Percentiles rank a stretch among this genome's conserved stretches.
Evolutionary conservation across 2,329 filamentous ascomycete genomes (phyloP).

Genomic region (Aspergillus pseudoglaucus): DNA sequence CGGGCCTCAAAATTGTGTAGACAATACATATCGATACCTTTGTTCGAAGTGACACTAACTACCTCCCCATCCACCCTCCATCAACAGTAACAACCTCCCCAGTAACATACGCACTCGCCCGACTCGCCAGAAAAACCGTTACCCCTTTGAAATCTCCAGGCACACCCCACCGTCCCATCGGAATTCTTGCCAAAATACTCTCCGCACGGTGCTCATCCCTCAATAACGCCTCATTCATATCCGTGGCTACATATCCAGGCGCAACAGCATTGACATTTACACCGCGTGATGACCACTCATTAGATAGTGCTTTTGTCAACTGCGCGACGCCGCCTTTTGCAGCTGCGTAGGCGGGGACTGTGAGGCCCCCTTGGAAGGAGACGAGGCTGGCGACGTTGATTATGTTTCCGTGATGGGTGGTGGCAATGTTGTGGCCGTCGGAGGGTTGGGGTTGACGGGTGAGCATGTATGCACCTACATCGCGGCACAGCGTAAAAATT

Average conservation of each 20-base stretch:
- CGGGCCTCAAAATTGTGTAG: not conserved
- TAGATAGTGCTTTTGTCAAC: slow-evolving; percentile 75
- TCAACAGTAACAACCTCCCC: slow-evolving; percentile 79
- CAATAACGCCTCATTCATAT: slow-evolving; percentile 84
- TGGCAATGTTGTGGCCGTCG: too few relatives aligned
- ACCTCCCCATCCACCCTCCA: slow-evolving; percentile 89
- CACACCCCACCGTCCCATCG: slow-evolving; percentile 72
- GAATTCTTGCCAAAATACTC: slow-evolving; percentile 73
- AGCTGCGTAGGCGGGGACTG: slow-evolving; percentile 80
- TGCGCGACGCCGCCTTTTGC: slow-evolving; percentile 80
- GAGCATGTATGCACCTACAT: slow-evolving; percentile 18
- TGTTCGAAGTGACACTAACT: slow-evolving; percentile 11
- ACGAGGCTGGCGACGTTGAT: slow-evolving; percentile 81
- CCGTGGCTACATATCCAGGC: slow-evolving; percentile 82
- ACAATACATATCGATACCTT: not conserved
- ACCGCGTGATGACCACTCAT: slow-evolving; percentile 74
- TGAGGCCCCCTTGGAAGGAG: slow-evolving; percentile 79
- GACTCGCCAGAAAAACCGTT: slow-evolving; percentile 68
- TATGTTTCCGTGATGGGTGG: slow-evolving; percentile 43
- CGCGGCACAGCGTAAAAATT: slow-evolving; percentile 55
- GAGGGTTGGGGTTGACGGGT: slow-evolving; percentile 11
- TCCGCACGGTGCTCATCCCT: slow-evolving; percentile 61
- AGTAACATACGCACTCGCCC: slow-evolving; percentile 71
- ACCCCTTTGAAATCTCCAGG: slow-evolving; percentile 86
- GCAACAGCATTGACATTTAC: slow-evolving; percentile 84